Evolutionary conservation across 2,329 filamentous ascomycete species (phyloP).

Genomic region (Diaporthe vexans): DNA sequence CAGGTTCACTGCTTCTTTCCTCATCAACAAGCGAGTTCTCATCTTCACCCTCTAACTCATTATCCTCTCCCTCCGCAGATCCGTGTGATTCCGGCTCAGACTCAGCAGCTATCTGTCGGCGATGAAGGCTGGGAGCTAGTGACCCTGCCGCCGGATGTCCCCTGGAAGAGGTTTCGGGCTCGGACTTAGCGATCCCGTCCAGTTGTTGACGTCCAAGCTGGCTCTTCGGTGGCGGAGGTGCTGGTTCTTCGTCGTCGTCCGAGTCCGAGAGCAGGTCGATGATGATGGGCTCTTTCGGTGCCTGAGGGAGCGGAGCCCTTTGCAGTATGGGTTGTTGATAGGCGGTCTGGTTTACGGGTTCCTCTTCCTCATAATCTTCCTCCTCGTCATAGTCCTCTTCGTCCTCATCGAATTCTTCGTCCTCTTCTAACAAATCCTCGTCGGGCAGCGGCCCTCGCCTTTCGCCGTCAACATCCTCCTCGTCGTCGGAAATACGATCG

Average conservation of each 20-base stretch:
- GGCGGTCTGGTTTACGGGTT: slow-evolving; percentile 26
- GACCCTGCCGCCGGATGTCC: neutral
- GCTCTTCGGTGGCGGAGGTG: slow-evolving; percentile 12
- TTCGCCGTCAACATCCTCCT: slow-evolving; percentile 42
- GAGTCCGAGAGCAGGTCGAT: slow-evolving; percentile 64
- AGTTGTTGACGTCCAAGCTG: slow-evolving; percentile 20
- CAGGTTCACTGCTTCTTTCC: slow-evolving; percentile 17
- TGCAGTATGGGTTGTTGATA: slow-evolving; percentile 17
- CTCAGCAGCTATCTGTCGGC: neutral
- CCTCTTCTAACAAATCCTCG: slow-evolving; percentile 42
- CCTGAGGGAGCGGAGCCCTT: slow-evolving; percentile 37
- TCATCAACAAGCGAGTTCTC: neutral
- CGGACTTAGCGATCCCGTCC: slow-evolving; percentile 19
- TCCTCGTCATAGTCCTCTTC: slow-evolving; percentile 42
- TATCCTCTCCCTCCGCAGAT: slow-evolving; percentile 13
- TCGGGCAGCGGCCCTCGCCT: slow-evolving; percentile 36
- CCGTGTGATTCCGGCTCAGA: slow-evolving; percentile 3
- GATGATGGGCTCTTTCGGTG: slow-evolving; percentile 55
- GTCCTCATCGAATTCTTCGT: slow-evolving; percentile 42
- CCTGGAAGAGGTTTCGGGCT: neutral
- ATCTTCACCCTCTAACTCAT: neutral
- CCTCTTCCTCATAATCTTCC: slow-evolving; percentile 47
- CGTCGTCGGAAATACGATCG: slow-evolving; percentile 49
- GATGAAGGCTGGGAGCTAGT: neutral
- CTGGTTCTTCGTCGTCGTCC: slow-evolving; percentile 53